Conservation (phyloP, 345 rosid species). For the Hibiscus mutabilis region DNA sequence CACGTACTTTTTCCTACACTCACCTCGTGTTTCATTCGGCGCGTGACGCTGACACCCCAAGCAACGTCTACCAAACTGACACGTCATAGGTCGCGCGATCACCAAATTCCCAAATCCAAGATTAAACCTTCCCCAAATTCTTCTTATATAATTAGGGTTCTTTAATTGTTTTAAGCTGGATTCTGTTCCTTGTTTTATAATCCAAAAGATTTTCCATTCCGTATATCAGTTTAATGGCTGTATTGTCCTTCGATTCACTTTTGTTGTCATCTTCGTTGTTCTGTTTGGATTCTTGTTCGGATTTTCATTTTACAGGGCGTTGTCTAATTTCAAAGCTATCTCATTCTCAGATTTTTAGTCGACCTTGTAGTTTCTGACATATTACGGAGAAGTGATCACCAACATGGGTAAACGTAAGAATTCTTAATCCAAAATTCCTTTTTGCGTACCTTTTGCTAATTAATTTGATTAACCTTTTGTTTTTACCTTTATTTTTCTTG, state of each 20-base stretch:
- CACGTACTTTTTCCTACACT: not conserved
- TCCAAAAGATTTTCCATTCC: not conserved
- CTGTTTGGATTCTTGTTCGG: constrained; percentile 22
- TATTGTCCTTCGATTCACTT: constrained; percentile 31
- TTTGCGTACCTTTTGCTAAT: not conserved
- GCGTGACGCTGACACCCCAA: too few relatives aligned
- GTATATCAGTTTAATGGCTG: constrained; percentile 48
- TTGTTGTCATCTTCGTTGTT: not conserved
- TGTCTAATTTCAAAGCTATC: constrained; percentile 19
- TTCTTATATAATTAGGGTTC: too few relatives aligned
- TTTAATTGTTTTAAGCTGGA: too few relatives aligned
- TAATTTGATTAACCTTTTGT: not conserved
- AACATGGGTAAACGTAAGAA: constrained; percentile 74
- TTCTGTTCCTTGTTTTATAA: not conserved
- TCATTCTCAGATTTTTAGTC: constrained; percentile 31
- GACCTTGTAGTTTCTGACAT: constrained; percentile 29
- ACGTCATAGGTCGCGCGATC: too few relatives aligned
- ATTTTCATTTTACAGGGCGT: constrained; percentile 21
- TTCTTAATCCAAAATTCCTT: not conserved
- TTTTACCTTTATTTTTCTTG: not conserved
- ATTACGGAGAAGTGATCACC: not conserved
- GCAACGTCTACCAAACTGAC: too few relatives aligned
- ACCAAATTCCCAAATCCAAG: too few relatives aligned
- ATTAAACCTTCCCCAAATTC: too few relatives aligned
- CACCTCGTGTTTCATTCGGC: too few relatives aligned